Percentiles rank a stretch among this genome's conserved stretches.
These are phyloP conservation scores for Pistacia atlantica DNA, from an alignment of 345 rosid genomes.

Conservation along the genomic window DNA sequence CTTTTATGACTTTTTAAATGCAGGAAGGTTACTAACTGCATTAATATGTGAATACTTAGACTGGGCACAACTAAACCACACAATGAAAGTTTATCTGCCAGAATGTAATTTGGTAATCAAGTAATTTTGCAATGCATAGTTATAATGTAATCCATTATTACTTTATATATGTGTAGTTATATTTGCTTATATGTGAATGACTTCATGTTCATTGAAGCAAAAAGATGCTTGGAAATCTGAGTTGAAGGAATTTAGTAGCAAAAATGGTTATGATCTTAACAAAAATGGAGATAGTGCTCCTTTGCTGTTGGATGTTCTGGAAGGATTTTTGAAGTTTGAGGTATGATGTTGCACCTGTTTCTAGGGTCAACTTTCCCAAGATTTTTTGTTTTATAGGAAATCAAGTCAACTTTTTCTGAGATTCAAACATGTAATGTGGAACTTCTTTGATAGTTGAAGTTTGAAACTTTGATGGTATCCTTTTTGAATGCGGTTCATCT, in stretches of 20 bases:
- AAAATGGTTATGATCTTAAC: constrained; percentile 78
- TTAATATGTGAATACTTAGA: constrained; percentile 89
- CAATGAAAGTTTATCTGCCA: constrained; percentile 85
- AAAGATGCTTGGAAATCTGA: constrained; percentile 92
- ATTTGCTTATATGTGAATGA: constrained; percentile 4
- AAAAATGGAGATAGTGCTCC: constrained; percentile 88
- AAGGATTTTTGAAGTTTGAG: constrained; percentile 90
- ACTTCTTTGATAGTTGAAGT: constrained; percentile 4
- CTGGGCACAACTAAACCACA: constrained; percentile 93
- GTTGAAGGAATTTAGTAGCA: constrained; percentile 77
- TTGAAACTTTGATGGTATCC: not conserved
- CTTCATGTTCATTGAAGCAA: constrained; percentile 51
- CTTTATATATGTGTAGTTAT: not conserved
- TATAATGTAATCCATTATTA: constrained; percentile 3
- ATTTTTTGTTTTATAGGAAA: too few relatives aligned
- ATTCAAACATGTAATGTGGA: not conserved
- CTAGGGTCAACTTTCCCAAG: constrained; percentile 11
- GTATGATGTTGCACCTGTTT: constrained; percentile 32
- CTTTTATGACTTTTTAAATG: constrained; percentile 24
- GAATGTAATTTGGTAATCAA: constrained; percentile 96
- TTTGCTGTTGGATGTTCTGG: constrained; percentile 83
- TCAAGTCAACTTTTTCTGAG: constrained; percentile 13
- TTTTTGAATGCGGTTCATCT: not conserved
- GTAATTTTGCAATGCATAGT: constrained; percentile 30
- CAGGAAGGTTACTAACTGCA: constrained; percentile 90